A percentile compares a stretch with the other conserved stretches of the same genome.
phyloP scores from a whole-genome alignment of 306 rosid genomes.

The Ziziphus jujuba region DNA sequence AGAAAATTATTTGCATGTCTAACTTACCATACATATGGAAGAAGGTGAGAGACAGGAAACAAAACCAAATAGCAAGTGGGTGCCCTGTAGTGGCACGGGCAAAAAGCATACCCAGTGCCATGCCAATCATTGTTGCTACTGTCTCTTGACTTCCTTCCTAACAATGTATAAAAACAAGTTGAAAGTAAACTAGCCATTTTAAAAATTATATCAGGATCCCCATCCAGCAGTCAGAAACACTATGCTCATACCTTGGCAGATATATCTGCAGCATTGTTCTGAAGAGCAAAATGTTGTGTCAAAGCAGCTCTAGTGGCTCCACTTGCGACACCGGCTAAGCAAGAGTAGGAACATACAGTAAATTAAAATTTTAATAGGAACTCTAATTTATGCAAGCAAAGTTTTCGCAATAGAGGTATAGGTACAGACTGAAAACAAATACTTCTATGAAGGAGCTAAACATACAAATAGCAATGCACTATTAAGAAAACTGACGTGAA shows the following conservation, averaged over 20 bases:
- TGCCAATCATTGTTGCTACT: slow-evolving; percentile 85
- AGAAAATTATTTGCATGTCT: not conserved
- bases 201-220: slow-evolving; percentile 3
- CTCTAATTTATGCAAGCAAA: not conserved
- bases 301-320: slow-evolving; percentile 99
- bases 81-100: slow-evolving; percentile 68
- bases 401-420: not conserved
- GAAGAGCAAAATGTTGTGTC: slow-evolving; percentile 95
- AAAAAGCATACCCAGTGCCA: slow-evolving; percentile 88
- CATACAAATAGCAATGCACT: not conserved
- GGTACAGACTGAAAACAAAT: not conserved
- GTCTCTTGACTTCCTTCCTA: slow-evolving; percentile 76
- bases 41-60: slow-evolving; percentile 70
- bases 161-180: slow-evolving; percentile 14
- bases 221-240: slow-evolving; percentile 5
- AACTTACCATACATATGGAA: slow-evolving; percentile 85
- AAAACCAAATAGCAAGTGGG: slow-evolving; percentile 81
- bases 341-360: slow-evolving; percentile 16
- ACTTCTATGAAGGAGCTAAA: not conserved
- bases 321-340: slow-evolving; percentile 94
- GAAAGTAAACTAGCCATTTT: slow-evolving; percentile 14
- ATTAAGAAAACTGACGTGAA: not conserved
- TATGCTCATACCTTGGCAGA: slow-evolving; percentile 51
- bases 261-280: slow-evolving; percentile 66
- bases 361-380: not conserved